Evolutionary conservation across 805 yeast genomes (phyloP).

Genomic region (Schizosaccharomyces pombe): ASM294v3 CU329670.1:1839501-1840000

Average conservation of each 20-base stretch:
- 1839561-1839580: neutral
- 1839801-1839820: neutral
- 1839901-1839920: neutral
- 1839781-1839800: constrained; percentile 1
- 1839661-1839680: neutral
- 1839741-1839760: neutral
- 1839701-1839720: neutral
- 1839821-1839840: neutral
- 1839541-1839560: constrained; percentile 1
- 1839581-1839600: neutral
- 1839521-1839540: neutral
- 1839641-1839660: neutral
- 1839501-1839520: neutral
- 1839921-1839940: neutral
- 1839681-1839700: neutral
- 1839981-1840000: neutral
- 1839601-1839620: neutral
- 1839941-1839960: constrained; percentile 2
- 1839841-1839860: neutral
- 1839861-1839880: neutral
- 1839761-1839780: neutral
- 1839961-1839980: neutral
- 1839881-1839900: neutral
- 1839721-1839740: constrained; percentile 2
- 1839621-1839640: constrained; percentile 1